Evolutionary conservation across 345 rosid species (phyloP).

Genomic region (Heritiera littoralis): DNA sequence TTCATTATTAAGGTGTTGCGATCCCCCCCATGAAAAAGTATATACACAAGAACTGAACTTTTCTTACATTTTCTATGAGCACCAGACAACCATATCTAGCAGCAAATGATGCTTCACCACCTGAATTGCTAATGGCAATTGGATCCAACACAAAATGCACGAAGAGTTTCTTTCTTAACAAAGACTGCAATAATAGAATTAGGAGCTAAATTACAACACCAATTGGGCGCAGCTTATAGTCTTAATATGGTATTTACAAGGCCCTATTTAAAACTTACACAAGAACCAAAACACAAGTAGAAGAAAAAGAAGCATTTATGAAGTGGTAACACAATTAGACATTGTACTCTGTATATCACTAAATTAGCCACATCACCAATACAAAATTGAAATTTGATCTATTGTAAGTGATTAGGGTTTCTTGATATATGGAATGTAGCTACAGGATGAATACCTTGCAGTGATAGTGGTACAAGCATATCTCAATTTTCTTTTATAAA

Average conservation of each 20-base stretch:
- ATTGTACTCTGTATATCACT: not conserved
- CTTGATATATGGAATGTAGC: not conserved
- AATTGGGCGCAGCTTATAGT: not conserved
- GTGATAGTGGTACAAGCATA: not conserved
- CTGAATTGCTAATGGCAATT: conserved; percentile 52
- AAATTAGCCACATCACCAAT: no score
- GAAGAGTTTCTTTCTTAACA: conserved; percentile 55
- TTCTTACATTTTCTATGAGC: conserved; percentile 65
- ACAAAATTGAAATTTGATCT: not conserved
- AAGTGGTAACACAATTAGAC: not conserved
- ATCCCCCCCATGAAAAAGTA: not conserved
- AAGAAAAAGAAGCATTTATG: not conserved
- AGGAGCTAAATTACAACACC: not conserved
- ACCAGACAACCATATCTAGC: conserved; percentile 81
- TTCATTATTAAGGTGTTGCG: not conserved
- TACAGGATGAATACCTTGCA: not conserved
- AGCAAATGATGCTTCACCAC: conserved; percentile 71
- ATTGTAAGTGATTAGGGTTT: not conserved
- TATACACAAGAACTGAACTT: not conserved
- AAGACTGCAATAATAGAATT: conserved; percentile 46
- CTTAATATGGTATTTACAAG: not conserved
- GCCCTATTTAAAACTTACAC: not conserved
- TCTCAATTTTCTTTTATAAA: no score
- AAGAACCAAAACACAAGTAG: not conserved
- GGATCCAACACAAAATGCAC: conserved; percentile 85